Percentiles rank a stretch among this genome's conserved stretches.
Conservation (phyloP, 495 filamentous ascomycete genomes). For the Cairneyella variabilis region DNA sequence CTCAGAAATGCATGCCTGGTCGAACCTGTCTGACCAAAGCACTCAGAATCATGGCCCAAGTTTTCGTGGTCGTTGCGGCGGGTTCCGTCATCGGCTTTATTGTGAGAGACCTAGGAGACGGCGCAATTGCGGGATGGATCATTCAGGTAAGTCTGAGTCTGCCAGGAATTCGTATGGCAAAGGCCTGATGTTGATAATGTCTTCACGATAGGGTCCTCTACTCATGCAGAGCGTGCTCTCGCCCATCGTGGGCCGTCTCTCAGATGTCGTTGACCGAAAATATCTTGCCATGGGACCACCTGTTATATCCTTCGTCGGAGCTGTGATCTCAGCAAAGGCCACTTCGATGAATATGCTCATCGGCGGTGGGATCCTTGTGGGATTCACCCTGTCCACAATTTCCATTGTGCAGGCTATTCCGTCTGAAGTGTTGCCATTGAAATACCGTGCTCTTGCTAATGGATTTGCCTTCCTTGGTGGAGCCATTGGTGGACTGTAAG, state of each 20-base stretch:
- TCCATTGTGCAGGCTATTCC: constrained; percentile 52
- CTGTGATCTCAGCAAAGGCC: constrained; percentile 50
- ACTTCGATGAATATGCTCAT: constrained; percentile 50
- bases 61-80: constrained; percentile 53
- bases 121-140: constrained; percentile 47
- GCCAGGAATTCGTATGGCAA: too few species aligned
- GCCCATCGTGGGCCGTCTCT: constrained; percentile 49
- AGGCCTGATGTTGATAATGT: too few species aligned
- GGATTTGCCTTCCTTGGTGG: constrained; percentile 47
- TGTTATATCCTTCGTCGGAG: constrained; percentile 47
- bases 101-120: constrained; percentile 46
- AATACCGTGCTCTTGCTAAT: constrained; percentile 49
- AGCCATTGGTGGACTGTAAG: constrained; percentile 45
- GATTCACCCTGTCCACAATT: constrained; percentile 47
- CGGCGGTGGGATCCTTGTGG: constrained; percentile 52
- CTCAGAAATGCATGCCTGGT: not conserved
- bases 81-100: constrained; percentile 53
- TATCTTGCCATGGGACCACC: constrained; percentile 46
- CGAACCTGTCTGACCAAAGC: not conserved
- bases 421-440: constrained; percentile 50
- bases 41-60: constrained; percentile 40
- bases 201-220: constrained; percentile 46
- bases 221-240: constrained; percentile 52
- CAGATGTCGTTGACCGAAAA: constrained; percentile 51
- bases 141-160: constrained; percentile 44